These are phyloP conservation scores for Musa acuminata DNA, from an alignment of 176 grass and related monocot genomes.

Conservation along the genomic window DNA sequence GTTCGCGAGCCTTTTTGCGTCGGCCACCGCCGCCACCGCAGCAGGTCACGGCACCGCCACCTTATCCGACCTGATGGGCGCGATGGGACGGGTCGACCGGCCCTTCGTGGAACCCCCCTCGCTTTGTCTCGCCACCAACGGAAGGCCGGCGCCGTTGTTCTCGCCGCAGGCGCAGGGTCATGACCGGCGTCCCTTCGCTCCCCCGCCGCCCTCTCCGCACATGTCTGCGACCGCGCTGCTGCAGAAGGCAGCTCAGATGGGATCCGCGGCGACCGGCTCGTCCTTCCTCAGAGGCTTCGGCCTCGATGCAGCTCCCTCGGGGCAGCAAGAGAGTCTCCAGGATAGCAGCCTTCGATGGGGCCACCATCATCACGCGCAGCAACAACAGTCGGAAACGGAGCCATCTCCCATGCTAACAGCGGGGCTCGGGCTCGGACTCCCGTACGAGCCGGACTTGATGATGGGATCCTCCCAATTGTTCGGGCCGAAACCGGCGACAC, in stretches of 20 bases:
- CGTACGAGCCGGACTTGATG: slow-evolving; percentile 65
- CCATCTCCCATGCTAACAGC: slow-evolving; percentile 41
- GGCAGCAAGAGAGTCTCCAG: slow-evolving; percentile 32
- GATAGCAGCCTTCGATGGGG: slow-evolving; percentile 38
- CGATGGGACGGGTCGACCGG: slow-evolving; percentile 15
- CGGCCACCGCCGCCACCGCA: slow-evolving; percentile 26
- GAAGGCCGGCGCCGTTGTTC: slow-evolving; percentile 34
- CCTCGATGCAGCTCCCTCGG: slow-evolving; percentile 27
- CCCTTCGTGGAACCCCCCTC: slow-evolving; percentile 31
- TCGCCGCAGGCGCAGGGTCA: slow-evolving; percentile 15
- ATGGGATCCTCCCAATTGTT: slow-evolving; percentile 66
- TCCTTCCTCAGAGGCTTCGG: slow-evolving; percentile 70
- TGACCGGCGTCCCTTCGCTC: slow-evolving; percentile 39
- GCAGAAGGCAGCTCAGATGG: slow-evolving; percentile 93
- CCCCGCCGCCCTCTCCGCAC: slow-evolving; percentile 51
- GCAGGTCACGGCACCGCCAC: slow-evolving; percentile 14
- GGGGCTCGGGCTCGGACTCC: slow-evolving; percentile 64
- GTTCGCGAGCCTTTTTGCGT: slow-evolving; percentile 65
- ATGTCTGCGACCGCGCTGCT: slow-evolving; percentile 91
- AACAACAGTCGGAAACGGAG: slow-evolving; percentile 37
- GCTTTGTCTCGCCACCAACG: slow-evolving; percentile 54
- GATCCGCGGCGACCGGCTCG: slow-evolving; percentile 49
- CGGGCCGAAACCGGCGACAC: slow-evolving; percentile 59
- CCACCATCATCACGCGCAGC: slow-evolving; percentile 13
- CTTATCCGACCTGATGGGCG: slow-evolving; percentile 21